These are phyloP conservation scores for Aspergillus udagawae DNA, from an alignment of 2,329 filamentous ascomycete species.

Conservation along the genomic window DNA sequence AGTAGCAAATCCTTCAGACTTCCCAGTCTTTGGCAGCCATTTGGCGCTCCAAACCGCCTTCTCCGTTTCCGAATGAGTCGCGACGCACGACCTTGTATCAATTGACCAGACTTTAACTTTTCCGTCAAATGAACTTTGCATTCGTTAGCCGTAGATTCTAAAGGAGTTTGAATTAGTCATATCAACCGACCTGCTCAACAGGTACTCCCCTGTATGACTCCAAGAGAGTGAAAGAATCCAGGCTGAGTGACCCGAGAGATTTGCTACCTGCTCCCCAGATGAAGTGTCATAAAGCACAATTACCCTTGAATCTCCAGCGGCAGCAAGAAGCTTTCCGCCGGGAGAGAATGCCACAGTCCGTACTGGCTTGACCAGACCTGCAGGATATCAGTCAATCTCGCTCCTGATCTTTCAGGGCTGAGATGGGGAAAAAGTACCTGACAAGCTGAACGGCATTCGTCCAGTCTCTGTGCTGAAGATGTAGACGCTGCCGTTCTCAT, in stretches of 20 bases:
- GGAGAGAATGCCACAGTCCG: conserved; percentile 86
- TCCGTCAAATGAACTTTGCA: conserved; percentile 69
- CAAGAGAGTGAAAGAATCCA: conserved; percentile 93
- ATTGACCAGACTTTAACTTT: conserved; percentile 96
- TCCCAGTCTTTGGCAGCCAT: conserved; percentile 70
- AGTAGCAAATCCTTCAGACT: conserved; percentile 68
- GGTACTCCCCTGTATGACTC: conserved; percentile 87
- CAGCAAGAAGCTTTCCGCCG: conserved; percentile 75
- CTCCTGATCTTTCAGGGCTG: not conserved
- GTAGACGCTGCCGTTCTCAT: conserved; percentile 88
- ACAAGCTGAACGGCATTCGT: conserved; percentile 77
- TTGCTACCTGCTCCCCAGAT: conserved; percentile 88
- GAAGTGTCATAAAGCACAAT: conserved; percentile 90
- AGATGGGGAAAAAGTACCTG: conserved; percentile 54
- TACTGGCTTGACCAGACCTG: conserved; percentile 81
- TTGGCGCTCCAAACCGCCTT: conserved; percentile 78
- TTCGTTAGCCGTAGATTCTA: conserved; percentile 9
- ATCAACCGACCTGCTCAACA: conserved; percentile 69
- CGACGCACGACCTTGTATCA: conserved; percentile 77
- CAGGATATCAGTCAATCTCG: conserved; percentile 15
- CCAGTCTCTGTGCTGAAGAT: conserved; percentile 92
- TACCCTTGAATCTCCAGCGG: conserved; percentile 80
- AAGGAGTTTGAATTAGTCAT: not conserved
- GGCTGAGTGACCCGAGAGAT: conserved; percentile 70
- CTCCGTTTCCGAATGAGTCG: conserved; percentile 88